Percentiles rank a stretch among this genome's conserved stretches.
phyloP scores from a whole-genome alignment of 179 eudicot species.

The Drosera spatulata region DNA sequence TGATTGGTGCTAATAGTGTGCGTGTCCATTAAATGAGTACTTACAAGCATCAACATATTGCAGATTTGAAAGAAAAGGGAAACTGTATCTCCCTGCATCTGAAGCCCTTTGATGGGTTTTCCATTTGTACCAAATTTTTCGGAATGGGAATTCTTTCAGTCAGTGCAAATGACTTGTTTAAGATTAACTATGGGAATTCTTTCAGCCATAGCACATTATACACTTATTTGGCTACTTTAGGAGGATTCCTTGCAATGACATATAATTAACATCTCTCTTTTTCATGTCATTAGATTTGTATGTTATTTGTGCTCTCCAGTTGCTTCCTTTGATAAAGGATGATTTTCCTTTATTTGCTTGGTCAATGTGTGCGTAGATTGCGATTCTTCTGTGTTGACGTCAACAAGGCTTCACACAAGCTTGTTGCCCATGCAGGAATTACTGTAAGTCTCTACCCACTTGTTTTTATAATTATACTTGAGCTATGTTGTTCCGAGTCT shows the following conservation, averaged over 20 bases:
- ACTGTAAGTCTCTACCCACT: slow-evolving; percentile 26
- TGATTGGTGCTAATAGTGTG: too few species aligned
- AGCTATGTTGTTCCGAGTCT: neutral
- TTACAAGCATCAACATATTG: too few species aligned
- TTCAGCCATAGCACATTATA: too few species aligned
- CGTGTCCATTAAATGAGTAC: too few species aligned
- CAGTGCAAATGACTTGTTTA: too few species aligned
- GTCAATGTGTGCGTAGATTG: slow-evolving; percentile 15
- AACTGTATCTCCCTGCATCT: too few species aligned
- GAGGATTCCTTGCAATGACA: neutral
- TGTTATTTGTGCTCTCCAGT: neutral
- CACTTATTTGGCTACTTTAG: too few species aligned
- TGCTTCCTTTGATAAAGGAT: neutral
- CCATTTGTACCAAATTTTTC: too few species aligned
- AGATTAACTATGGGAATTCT: too few species aligned
- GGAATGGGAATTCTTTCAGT: too few species aligned
- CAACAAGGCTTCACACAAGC: slow-evolving; percentile 49
- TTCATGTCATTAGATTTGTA: neutral
- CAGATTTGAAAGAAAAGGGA: too few species aligned
- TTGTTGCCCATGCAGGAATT: slow-evolving; percentile 46
- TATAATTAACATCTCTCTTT: neutral
- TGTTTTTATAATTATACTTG: neutral
- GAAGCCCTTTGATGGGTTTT: too few species aligned
- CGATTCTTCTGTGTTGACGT: slow-evolving; percentile 37
- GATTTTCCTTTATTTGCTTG: neutral